A percentile compares a stretch with the other conserved stretches of the same genome.
These are phyloP conservation scores for Viola pubescens DNA, from an alignment of 441 rosid genomes.

Conservation along the genomic window DNA sequence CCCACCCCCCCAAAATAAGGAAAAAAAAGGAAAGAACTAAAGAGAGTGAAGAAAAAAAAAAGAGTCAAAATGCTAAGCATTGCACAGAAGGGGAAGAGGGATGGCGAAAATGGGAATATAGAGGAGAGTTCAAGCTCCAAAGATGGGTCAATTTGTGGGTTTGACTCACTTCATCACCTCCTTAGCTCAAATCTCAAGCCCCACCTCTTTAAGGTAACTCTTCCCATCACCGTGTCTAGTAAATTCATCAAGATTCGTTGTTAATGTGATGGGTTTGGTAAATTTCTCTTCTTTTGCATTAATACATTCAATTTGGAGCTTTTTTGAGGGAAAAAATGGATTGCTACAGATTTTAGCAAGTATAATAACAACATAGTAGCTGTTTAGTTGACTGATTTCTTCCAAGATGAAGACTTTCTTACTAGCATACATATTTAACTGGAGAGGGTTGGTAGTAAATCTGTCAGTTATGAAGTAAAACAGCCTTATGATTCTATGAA, in stretches of 20 bases:
- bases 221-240: background rate
- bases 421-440: background rate
- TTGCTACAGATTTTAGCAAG: background rate
- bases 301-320: background rate
- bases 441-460: background rate
- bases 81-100: background rate
- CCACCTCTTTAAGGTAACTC: slow-evolving; percentile 58
- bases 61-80: no score
- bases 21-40: no score
- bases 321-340: background rate
- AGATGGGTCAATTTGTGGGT: slow-evolving; percentile 71
- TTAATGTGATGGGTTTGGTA: background rate
- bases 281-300: background rate
- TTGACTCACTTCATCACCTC: slow-evolving; percentile 70
- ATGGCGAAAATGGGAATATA: slow-evolving; percentile 18
- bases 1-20: no score
- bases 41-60: no score
- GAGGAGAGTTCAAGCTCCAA: slow-evolving; percentile 13
- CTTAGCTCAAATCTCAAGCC: slow-evolving; percentile 65
- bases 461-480: background rate
- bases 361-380: background rate
- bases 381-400: background rate
- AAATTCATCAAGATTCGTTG: background rate
- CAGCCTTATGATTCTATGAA: background rate
- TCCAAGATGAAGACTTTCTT: background rate